Evolutionary conservation across 306 rosid genomes (phyloP), one percentile per base, ranked within the genome.

Genomic region (Vigna nakashimae): DNA sequence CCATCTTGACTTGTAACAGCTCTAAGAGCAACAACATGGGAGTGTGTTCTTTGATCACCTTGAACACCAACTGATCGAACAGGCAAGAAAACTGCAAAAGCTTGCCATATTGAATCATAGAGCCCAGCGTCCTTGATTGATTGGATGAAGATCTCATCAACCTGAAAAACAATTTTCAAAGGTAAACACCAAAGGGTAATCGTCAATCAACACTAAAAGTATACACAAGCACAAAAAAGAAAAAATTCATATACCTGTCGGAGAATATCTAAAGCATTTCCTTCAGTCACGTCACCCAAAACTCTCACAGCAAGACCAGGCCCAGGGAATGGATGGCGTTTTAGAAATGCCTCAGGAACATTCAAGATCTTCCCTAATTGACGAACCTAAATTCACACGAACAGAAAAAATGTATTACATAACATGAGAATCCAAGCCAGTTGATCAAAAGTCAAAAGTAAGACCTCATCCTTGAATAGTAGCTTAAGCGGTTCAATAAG

Each of bases 1-100:
- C 98, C 98, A 84, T 95, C 98, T 80, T 95, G 96, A 86, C 99
- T 95, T 6, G 99, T 95, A 58, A 95, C 98, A 69, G 99, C 99
- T 85, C 99, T 84, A 12, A 95, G 92, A 57, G 93, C 90, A 70
- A 95, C 98, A 50, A 93, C 98, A 85, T 95, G 97, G 71, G 98
- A 93, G 80, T 95, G 98, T 36, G 98, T 95, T 87, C 98, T 88
- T 79, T 92, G 92, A 81, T 95, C 97, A 42, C 97, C 98, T 86
- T 90, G 97, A 80, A 95, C 96, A 77, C 98, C 97, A 79, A 95
- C 97, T 14, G 98, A 90, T 85, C 87, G 85, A 58, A 92, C 73
- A 2, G 98, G 98, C 75, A 92, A 88, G 86, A 92, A 95, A 74
- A 92, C 98, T 40, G 96, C 98, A 88, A 95, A 95, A 6, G 98